These are phyloP conservation scores for Ceratobasidium theobromae DNA, from an alignment of 1,284 basidiomycete species.

Conservation along the genomic window DNA sequence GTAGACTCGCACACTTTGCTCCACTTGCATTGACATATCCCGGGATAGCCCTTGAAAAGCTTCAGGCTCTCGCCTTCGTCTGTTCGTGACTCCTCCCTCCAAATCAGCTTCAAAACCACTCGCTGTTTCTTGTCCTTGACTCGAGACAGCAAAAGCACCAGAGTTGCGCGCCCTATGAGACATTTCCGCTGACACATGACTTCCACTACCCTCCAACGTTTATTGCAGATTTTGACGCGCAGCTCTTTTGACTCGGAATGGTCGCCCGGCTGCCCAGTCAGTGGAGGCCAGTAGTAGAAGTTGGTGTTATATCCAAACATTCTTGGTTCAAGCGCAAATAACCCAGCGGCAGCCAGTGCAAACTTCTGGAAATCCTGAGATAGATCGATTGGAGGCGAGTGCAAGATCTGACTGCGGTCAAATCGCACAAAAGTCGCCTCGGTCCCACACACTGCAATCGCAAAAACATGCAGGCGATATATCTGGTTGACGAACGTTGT, in stretches of 20 bases:
- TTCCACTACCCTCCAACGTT: background rate
- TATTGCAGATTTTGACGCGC: background rate
- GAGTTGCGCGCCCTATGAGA: constrained; percentile 3
- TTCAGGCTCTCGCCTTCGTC: background rate
- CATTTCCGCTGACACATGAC: constrained; percentile 7
- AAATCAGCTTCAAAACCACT: background rate
- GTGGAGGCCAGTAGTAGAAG: background rate
- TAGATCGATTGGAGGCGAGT: background rate
- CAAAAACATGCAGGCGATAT: background rate
- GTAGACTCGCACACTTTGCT: background rate
- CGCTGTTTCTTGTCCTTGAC: background rate
- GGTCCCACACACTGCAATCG: background rate
- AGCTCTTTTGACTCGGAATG: background rate
- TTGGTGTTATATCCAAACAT: background rate
- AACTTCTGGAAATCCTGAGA: background rate
- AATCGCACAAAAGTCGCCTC: background rate
- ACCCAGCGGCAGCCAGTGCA: background rate
- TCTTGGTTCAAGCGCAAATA: background rate
- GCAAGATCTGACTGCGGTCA: background rate
- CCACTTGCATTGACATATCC: constrained; percentile 13
- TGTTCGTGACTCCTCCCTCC: background rate
- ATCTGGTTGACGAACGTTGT: constrained; percentile 8
- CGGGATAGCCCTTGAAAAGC: background rate
- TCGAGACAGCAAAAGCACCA: background rate
- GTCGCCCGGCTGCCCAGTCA: background rate